Base-by-base conservation (phyloP, 2,329 filamentous ascomycete species). In the Ceratocystiopsis minuta region DNA sequence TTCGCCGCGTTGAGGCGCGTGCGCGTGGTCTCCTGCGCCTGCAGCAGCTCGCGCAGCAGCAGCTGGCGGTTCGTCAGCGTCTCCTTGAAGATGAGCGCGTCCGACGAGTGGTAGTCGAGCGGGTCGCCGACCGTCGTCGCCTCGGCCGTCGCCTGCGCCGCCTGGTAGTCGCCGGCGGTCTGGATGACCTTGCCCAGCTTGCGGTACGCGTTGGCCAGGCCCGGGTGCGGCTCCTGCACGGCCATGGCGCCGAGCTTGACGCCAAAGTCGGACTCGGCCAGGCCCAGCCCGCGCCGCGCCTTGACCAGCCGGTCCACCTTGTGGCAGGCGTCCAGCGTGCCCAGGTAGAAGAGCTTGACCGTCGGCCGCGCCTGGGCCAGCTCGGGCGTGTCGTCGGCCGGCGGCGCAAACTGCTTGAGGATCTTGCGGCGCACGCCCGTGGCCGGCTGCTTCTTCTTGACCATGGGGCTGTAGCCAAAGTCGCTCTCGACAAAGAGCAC, bases 401-500 rank as follows among this genome's bases (percentile, higher is more conserved):
- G 90, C 31, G 90, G 90, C 34, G 90, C 88, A 60, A 98, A 98
- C 59, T 98, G 90, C 68, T 98, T 98, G 57, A 98, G 68, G 46
- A 96, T 80, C 65, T 95, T 95, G 55, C 90, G 75, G 48, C 90
- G 77, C 51, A 98, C 85, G 36, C 90, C 90, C 2, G 90, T 98
- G 10, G 90, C 90, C 17, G 90, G 90, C 60, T 98, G 90, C 66
- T 92, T 94, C 70, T 86, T 85, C 59, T 88, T 80, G 38, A 95
- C 79, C 54, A 96, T 81, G 1, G 90, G 90, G 54, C 86, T 95
- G 60, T 98, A 98, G 35, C 90, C 90, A 58, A 95, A 96, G 58
- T 98, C 90, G 56, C 85, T 94, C 62, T 98, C 90, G n/a, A 98
- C 86, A 53, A 98, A 98, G 46, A 96, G 78, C 6, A 95, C 76